Conservation (phyloP, 345 rosid genomes). For the Pseudoturritis turrita region DNA sequence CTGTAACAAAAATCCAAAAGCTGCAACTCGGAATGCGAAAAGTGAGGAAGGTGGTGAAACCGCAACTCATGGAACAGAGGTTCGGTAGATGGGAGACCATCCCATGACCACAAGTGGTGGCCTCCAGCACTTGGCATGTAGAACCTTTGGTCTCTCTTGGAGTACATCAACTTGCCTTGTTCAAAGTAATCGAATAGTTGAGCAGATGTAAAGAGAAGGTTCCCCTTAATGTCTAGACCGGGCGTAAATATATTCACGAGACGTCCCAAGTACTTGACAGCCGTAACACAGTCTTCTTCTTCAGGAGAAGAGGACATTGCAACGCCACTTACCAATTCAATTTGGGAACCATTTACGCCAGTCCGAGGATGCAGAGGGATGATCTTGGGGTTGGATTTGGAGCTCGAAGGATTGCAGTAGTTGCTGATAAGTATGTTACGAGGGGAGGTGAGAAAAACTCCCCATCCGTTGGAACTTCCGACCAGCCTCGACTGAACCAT, state of each 20-base stretch:
- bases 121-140: slow-evolving; percentile 6
- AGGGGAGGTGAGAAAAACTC: neutral
- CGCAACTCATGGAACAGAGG: neutral
- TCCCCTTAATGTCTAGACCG: neutral
- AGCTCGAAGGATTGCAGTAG: neutral
- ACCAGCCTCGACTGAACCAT: neutral
- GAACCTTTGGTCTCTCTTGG: slow-evolving; percentile 11
- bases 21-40: neutral
- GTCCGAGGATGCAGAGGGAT: neutral
- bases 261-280: slow-evolving; percentile 9
- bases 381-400: slow-evolving; percentile 1
- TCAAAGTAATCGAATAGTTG: neutral
- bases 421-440: neutral
- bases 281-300: neutral
- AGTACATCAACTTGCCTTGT: neutral
- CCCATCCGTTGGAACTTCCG: slow-evolving; percentile 17
- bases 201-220: neutral
- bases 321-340: neutral
- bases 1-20: neutral
- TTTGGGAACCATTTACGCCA: neutral
- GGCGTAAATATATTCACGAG: neutral
- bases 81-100: neutral
- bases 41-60: slow-evolving; percentile 9
- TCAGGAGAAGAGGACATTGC: neutral
- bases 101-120: slow-evolving; percentile 18